Evolutionary conservation across 352 stramenopile species (phyloP).

Genomic region (Globisporangium echinulatum): DNA sequence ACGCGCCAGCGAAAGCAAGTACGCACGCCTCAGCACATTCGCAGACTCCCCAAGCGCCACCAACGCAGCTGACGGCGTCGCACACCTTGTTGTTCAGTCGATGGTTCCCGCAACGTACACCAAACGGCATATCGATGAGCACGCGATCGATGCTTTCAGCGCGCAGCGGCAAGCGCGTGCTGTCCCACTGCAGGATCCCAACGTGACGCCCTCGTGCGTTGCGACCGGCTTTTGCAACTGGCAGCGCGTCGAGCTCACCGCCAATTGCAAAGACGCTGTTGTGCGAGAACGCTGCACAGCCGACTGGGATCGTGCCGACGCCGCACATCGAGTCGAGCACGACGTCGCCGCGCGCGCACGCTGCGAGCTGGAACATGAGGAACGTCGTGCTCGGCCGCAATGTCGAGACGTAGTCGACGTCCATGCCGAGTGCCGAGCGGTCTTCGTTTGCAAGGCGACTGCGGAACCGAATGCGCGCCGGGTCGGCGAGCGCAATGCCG

Average conservation of each 20-base stretch:
- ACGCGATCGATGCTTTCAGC: constrained; percentile 48
- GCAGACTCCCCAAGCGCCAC: too few relatives aligned
- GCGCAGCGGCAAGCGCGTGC: constrained; percentile 45
- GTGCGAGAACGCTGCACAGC: constrained; percentile 35
- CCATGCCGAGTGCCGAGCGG: constrained; percentile 30
- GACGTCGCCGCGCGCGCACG: constrained; percentile 52
- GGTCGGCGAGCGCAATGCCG: constrained; percentile 57
- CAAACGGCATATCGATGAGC: constrained; percentile 78
- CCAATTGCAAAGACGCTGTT: constrained; percentile 57
- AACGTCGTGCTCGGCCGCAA: constrained; percentile 70
- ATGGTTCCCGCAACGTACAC: constrained; percentile 64
- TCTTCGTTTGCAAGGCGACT: constrained; percentile 70
- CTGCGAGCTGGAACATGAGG: constrained; percentile 61
- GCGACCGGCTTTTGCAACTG: constrained; percentile 42
- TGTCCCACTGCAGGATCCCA: constrained; percentile 63
- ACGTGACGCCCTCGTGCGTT: constrained; percentile 40
- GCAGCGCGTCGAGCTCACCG: constrained; percentile 51
- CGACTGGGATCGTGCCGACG: constrained; percentile 73
- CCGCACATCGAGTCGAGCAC: constrained; percentile 81
- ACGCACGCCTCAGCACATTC: background rate
- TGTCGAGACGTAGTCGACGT: constrained; percentile 71
- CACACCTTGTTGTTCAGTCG: constrained; percentile 59
- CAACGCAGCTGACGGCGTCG: too few relatives aligned
- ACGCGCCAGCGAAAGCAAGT: background rate
- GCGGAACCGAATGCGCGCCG: constrained; percentile 50